Evolutionary conservation across 2,329 filamentous ascomycete genomes (phyloP).

Genomic region (Beauveria scarabaeidicola): DNA sequence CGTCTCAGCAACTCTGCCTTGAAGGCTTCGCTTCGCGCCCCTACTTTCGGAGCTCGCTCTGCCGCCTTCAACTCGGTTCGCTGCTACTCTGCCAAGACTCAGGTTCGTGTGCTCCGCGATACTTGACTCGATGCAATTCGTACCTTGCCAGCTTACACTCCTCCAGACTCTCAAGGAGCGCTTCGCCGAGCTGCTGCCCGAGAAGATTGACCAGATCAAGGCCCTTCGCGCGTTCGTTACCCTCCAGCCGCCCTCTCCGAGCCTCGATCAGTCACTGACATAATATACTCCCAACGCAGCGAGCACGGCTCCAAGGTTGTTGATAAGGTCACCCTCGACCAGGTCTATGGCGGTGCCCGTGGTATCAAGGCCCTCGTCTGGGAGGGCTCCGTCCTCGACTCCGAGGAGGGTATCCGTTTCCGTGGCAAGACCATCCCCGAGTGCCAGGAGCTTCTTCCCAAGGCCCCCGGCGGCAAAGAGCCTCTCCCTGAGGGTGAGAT

Average conservation of each 20-base stretch:
- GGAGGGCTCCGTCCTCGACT: slow-evolving; percentile 97
- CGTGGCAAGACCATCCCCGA: slow-evolving; percentile 98
- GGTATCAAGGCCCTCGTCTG: slow-evolving; percentile 98
- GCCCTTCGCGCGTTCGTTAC: slow-evolving; percentile 78
- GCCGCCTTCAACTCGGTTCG: slow-evolving; percentile 74
- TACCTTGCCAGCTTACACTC: slow-evolving; percentile 13
- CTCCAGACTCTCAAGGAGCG: slow-evolving; percentile 89
- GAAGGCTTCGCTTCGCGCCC: slow-evolving; percentile 62
- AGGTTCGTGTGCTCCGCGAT: slow-evolving; percentile 46
- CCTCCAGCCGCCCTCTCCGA: slow-evolving; percentile 8
- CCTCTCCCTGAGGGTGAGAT: slow-evolving; percentile 80
- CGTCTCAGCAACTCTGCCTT: slow-evolving; percentile 75
- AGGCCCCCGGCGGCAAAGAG: slow-evolving; percentile 93
- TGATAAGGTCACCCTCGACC: slow-evolving; percentile 96
- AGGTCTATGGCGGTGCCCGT: slow-evolving; percentile 98
- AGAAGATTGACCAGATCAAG: slow-evolving; percentile 99
- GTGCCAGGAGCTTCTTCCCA: slow-evolving; percentile 94
- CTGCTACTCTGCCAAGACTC: slow-evolving; percentile 88
- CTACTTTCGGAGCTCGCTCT: slow-evolving; percentile 58
- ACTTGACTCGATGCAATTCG: not conserved
- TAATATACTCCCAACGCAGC: slow-evolving; percentile 37
- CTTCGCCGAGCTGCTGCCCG: slow-evolving; percentile 90
- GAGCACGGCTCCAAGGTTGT: slow-evolving; percentile 92
- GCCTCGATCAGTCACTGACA: slow-evolving; percentile 6
- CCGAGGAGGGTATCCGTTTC: slow-evolving; percentile 99